Conservation (phyloP, 257 asterid genomes). For the Penstemon barbatus region DNA sequence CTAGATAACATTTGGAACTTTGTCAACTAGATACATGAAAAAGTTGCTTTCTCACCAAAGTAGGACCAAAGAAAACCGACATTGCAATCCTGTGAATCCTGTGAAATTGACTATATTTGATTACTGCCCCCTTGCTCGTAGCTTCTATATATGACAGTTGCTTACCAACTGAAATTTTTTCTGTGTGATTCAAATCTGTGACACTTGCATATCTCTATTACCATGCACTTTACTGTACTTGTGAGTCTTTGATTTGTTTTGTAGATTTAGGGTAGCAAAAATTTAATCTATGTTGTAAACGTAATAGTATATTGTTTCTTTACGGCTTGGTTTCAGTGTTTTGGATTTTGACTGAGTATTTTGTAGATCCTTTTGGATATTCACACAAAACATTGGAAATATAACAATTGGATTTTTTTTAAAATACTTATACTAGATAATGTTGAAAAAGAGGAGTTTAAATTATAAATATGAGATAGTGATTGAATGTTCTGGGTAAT, state of each 20-base stretch:
- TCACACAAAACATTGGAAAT: too few relatives aligned
- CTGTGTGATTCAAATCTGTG: neutral
- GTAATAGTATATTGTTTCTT: too few relatives aligned
- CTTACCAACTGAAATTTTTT: neutral
- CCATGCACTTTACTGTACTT: neutral
- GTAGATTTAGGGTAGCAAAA: neutral
- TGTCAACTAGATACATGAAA: slow-evolving; percentile 14
- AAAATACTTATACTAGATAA: too few relatives aligned
- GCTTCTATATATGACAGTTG: slow-evolving; percentile 17
- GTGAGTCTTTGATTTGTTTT: neutral
- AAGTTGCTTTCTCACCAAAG: slow-evolving; percentile 30
- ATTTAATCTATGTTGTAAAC: neutral
- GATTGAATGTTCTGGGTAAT: too few relatives aligned
- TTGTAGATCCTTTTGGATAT: too few relatives aligned
- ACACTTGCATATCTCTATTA: neutral
- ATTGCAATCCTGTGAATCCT: slow-evolving; percentile 14
- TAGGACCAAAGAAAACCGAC: slow-evolving; percentile 15
- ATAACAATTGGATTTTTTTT: too few relatives aligned
- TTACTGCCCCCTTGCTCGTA: slow-evolving; percentile 17
- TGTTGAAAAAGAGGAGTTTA: too few relatives aligned
- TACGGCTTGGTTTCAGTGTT: too few relatives aligned
- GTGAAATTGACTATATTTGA: neutral
- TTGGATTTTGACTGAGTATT: too few relatives aligned
- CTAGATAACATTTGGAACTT: slow-evolving; percentile 17
- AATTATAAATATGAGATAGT: too few relatives aligned